Evolutionary conservation across 371 early-diverging fungal genomes (phyloP), one percentile per base, ranked within the genome.

Genomic region (Mortierella sp.): DNA sequence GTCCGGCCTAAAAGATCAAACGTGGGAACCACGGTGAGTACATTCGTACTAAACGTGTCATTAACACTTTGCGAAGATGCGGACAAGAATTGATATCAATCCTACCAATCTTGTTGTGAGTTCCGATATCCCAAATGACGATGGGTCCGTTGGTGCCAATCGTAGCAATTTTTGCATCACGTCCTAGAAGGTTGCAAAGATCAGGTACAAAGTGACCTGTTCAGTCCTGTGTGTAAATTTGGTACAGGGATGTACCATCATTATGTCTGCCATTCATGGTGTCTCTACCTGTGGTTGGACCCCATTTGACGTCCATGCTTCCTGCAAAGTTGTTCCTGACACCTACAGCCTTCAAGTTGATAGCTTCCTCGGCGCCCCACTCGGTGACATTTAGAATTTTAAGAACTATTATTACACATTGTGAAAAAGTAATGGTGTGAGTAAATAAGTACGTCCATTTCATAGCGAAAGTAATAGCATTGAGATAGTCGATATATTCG

Each of bases 271-370:
- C 21, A 10, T 4, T 41, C 4, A 1, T 21, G 29, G 10, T 77
- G 24, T 7, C 18, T 18, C 21, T 81, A 78, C 83, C 78, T 44
- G 76, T 71, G 2, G 74, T 76, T 7, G 77, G 83, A 41, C 95
- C 95, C 97, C 97, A 97, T 79, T 95, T 95, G 55, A 96, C 96
- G 86, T 97, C 97, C 77, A 92, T 96, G 75, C 93, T 93, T 79
- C 93, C 91, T 63, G 91, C 93, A 77, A 92, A 94, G 27, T 90
- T 73, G 75, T 91, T 94, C 74, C 93, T 80, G 49, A 90, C 89
- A 72, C 90, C 89, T 0, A 93, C 96, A n/a, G 93, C 91, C 76
- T 96, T 91, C 18, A 97, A 81, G 81, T 96, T 96, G 49, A 94
- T 74, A 12, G 86, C 75, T 78, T 96, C 96, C 24, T 88, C 89